These are phyloP conservation scores for Fraxinus anomala DNA, from an alignment of 257 asterid species.

Conservation along the genomic window DNA sequence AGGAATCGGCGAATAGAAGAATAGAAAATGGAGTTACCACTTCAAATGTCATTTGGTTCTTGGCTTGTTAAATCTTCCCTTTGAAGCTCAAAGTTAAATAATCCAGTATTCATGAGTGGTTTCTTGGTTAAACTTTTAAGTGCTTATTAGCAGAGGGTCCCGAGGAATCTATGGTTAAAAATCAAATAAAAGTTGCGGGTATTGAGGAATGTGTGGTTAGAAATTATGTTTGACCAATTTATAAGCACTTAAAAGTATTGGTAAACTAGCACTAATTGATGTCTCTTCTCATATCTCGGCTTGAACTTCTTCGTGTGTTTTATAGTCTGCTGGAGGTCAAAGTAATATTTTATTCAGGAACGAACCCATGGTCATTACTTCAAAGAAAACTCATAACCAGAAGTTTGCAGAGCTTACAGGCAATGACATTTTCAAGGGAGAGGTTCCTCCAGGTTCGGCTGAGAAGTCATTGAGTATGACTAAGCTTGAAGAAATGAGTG, in stretches of 20 bases:
- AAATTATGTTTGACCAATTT: too few relatives aligned
- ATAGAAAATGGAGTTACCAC: background rate
- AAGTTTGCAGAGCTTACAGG: constrained; percentile 85
- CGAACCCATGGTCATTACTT: constrained; percentile 57
- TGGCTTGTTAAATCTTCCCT: background rate
- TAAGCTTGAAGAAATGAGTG: constrained; percentile 83
- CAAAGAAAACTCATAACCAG: constrained; percentile 79
- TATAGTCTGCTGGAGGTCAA: constrained; percentile 94
- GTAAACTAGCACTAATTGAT: too few relatives aligned
- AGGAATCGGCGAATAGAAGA: background rate
- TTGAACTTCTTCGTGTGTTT: constrained; percentile 12
- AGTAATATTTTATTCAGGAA: constrained; percentile 81
- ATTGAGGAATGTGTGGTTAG: too few relatives aligned
- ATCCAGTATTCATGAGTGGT: background rate
- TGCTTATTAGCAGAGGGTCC: too few relatives aligned
- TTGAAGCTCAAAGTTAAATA: background rate
- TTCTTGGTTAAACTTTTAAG: too few relatives aligned
- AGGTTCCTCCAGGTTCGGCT: constrained; percentile 64
- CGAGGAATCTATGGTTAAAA: too few relatives aligned
- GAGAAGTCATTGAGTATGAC: constrained; percentile 80
- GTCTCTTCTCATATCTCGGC: background rate
- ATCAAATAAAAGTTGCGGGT: too few relatives aligned
- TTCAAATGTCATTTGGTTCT: background rate
- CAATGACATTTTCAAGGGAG: constrained; percentile 85
- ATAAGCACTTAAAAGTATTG: too few relatives aligned